Percentiles rank a stretch among this genome's conserved stretches.
Evolutionary conservation across 2,329 filamentous ascomycete species (phyloP).

Genomic region (Phaeosphaeria sp.): DNA sequence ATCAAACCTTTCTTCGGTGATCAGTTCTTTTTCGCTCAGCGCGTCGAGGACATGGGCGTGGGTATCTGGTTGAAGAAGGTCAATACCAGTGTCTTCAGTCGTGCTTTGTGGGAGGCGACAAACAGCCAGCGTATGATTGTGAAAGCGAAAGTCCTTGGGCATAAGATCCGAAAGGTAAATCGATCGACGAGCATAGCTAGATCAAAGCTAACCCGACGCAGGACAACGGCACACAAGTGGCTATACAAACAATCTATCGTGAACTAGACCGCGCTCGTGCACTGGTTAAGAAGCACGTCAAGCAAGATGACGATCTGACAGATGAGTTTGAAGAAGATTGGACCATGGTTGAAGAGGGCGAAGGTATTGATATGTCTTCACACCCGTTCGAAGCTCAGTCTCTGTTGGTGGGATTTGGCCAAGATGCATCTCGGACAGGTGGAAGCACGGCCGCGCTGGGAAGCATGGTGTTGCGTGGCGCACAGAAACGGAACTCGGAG

Average conservation of each 20-base stretch:
- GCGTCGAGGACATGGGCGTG: slow-evolving; percentile 92
- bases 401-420: slow-evolving; percentile 25
- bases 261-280: slow-evolving; percentile 92
- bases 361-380: slow-evolving; percentile 36
- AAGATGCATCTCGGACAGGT: slow-evolving; percentile 30
- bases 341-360: slow-evolving; percentile 80
- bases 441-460: slow-evolving; percentile 34
- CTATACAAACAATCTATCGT: slow-evolving; percentile 91
- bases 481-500: slow-evolving; percentile 26
- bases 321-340: slow-evolving; percentile 82
- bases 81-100: slow-evolving; percentile 83
- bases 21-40: slow-evolving; percentile 91
- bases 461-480: slow-evolving; percentile 39
- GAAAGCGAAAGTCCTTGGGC: slow-evolving; percentile 81
- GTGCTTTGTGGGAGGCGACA: slow-evolving; percentile 89
- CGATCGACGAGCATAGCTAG: slow-evolving; percentile 24
- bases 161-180: slow-evolving; percentile 82
- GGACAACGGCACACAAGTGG: slow-evolving; percentile 89
- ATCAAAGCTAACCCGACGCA: slow-evolving; percentile 46
- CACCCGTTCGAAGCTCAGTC: slow-evolving; percentile 30
- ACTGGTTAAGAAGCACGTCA: slow-evolving; percentile 70
- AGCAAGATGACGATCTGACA: slow-evolving; percentile 44
- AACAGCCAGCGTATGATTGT: slow-evolving; percentile 89
- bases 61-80: slow-evolving; percentile 88
- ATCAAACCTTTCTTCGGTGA: slow-evolving; percentile 98